A percentile compares a stretch with the other conserved stretches of the same genome.
Conservation (phyloP, 169 alveolate genomes). For the Cryptosporidium sp. region DNA sequence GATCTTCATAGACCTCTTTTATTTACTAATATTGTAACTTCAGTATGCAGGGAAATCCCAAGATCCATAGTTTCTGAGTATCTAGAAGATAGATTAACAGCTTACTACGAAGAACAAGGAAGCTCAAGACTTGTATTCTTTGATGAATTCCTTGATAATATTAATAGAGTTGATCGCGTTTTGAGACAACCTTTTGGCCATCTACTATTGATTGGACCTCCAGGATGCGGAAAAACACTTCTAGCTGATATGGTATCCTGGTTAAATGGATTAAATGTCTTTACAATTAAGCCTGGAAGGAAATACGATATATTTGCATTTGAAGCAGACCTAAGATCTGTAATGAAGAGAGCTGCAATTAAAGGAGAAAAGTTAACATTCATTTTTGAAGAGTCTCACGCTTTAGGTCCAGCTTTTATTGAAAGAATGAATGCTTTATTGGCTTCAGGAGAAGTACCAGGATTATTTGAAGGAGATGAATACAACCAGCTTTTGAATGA, state of each 20-base stretch:
- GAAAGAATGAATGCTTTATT: constrained; percentile 99
- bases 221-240: constrained; percentile 97
- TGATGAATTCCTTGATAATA: constrained; percentile 95
- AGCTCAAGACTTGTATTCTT: constrained; percentile 94
- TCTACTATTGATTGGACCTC: constrained; percentile 94
- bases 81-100: constrained; percentile 84
- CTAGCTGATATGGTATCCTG: constrained; percentile 96
- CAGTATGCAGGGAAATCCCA: constrained; percentile 32
- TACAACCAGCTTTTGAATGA: constrained; percentile 92
- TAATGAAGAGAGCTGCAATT: constrained; percentile 97
- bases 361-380: constrained; percentile 96
- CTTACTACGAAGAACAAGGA: constrained; percentile 95
- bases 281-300: constrained; percentile 96
- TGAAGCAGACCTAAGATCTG: constrained; percentile 96
- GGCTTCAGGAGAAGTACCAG: constrained; percentile 99
- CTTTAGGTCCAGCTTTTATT: constrained; percentile 96
- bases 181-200: constrained; percentile 97
- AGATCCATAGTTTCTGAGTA: constrained; percentile 66
- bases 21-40: constrained; percentile 84
- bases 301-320: constrained; percentile 93
- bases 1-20: constrained; percentile 88
- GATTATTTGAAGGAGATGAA: constrained; percentile 98
- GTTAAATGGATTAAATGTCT: constrained; percentile 95
- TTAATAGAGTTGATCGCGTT: constrained; percentile 96
- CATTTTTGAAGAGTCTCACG: constrained; percentile 97